A percentile compares a stretch with the other conserved stretches of the same genome.
These are phyloP conservation scores for Penicillium sp. DNA, from an alignment of 2,329 filamentous ascomycete species.

Conservation along the genomic window DNA sequence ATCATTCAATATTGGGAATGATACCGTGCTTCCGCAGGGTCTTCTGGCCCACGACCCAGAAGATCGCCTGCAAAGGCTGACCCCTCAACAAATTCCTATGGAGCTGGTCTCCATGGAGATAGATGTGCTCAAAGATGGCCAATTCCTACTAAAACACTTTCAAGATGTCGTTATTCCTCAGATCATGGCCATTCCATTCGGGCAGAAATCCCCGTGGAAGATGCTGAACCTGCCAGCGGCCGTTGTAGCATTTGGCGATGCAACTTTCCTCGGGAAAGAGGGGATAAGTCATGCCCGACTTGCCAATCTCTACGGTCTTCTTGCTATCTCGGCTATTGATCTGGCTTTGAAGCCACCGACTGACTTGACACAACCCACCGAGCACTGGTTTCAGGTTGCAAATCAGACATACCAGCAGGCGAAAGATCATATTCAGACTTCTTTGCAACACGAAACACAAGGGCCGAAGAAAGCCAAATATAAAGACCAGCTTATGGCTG, in stretches of 20 bases:
- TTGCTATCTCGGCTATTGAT: conserved; percentile 36
- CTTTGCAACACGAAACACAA: conserved; percentile 34
- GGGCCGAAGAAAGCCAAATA: conserved; percentile 41
- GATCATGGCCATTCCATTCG: conserved; percentile 35
- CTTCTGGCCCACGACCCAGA: conserved; percentile 3
- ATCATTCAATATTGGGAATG: conserved; percentile 15
- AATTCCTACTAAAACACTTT: conserved; percentile 36
- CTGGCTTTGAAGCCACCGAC: conserved; percentile 21
- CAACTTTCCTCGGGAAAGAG: conserved; percentile 33
- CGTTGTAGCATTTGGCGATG: conserved; percentile 35
- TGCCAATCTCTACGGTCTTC: conserved; percentile 36
- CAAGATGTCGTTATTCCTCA: conserved; percentile 36
- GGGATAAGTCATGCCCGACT: conserved; percentile 36
- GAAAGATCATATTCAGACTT: conserved; percentile 36
- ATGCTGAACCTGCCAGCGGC: conserved; percentile 37
- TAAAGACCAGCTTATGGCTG: conserved; percentile 45
- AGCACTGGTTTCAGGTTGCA: conserved; percentile 32
- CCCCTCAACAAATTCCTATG: conserved; percentile 15
- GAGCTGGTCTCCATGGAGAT: conserved; percentile 6
- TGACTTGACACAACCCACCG: conserved; percentile 12
- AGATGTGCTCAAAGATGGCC: conserved; percentile 27
- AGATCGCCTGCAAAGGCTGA: conserved; percentile 4
- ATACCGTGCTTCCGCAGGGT: conserved; percentile 6
- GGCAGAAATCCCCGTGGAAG: conserved; percentile 40
- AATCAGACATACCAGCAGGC: conserved; percentile 33